Conservation (phyloP, 306 rosid genomes). For the Erythrophleum fordii region DNA sequence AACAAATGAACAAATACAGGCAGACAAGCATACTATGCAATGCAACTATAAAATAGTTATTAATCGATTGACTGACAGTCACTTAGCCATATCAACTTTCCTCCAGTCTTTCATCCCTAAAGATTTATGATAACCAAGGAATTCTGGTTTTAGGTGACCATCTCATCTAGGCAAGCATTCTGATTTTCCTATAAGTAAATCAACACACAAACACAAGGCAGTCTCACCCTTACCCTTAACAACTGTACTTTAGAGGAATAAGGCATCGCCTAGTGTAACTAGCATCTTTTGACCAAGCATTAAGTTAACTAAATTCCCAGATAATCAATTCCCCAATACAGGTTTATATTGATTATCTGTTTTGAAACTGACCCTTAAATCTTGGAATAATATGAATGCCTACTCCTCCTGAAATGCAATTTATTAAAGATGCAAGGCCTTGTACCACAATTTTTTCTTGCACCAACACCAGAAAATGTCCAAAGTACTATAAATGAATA, state of each 20-base stretch:
- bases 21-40: neutral
- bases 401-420: too few species aligned
- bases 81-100: neutral
- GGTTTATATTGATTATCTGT: neutral
- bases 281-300: neutral
- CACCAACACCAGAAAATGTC: constrained; percentile 1
- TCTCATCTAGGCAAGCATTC: neutral
- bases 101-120: too few species aligned
- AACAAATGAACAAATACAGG: neutral
- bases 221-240: neutral
- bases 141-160: neutral
- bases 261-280: neutral
- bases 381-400: neutral
- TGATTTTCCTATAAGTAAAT: neutral
- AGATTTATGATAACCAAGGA: neutral
- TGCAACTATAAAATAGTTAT: neutral
- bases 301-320: neutral
- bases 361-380: neutral
- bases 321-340: neutral
- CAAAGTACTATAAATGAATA: neutral
- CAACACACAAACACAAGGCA: neutral
- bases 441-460: neutral
- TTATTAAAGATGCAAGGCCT: too few species aligned
- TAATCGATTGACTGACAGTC: neutral
- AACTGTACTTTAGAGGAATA: neutral